Evolutionary conservation across 129 eudicot species (phyloP).

Genomic region (Pittosporum tobira): DNA sequence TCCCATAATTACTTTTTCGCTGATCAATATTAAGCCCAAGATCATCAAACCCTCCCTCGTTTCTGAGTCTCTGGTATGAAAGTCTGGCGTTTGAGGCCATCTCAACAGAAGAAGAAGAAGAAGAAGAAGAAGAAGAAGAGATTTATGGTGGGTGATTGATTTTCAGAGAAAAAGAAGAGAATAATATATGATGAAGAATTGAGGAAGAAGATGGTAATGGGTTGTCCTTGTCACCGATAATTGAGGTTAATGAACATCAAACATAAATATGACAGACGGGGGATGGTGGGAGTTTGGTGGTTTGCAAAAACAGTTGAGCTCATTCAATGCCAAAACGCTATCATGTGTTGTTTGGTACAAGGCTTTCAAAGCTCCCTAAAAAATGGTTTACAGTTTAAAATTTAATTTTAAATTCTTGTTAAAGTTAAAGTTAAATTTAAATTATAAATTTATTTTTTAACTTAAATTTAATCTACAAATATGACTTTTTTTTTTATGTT

Average conservation of each 20-base stretch:
- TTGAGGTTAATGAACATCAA: background rate
- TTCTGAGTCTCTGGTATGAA: constrained; percentile 51
- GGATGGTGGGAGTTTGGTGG: background rate
- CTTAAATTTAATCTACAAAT: no score
- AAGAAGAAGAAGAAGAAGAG: no score
- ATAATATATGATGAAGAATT: background rate
- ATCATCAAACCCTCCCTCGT: constrained; percentile 20
- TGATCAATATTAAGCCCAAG: background rate
- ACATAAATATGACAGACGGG: background rate
- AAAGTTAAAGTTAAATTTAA: no score
- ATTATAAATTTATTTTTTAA: no score
- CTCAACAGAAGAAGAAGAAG: no score
- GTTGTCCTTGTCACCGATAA: constrained; percentile 13
- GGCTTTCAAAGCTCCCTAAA: no score
- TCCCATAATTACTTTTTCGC: constrained; percentile 16
- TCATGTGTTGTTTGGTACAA: no score
- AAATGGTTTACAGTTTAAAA: no score
- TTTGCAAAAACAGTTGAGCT: constrained; percentile 3
- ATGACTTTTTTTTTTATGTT: no score
- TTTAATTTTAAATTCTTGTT: no score
- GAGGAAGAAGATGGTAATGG: constrained; percentile 14
- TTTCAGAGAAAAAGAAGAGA: constrained; percentile 4
- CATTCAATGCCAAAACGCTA: constrained; percentile 5
- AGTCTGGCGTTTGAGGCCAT: constrained; percentile 22
- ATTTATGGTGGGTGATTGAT: background rate